Percentiles rank a stretch among this genome's conserved stretches.
These are phyloP conservation scores for Clonostachys solani DNA, from an alignment of 2,329 filamentous ascomycete genomes.

Conservation along the genomic window DNA sequence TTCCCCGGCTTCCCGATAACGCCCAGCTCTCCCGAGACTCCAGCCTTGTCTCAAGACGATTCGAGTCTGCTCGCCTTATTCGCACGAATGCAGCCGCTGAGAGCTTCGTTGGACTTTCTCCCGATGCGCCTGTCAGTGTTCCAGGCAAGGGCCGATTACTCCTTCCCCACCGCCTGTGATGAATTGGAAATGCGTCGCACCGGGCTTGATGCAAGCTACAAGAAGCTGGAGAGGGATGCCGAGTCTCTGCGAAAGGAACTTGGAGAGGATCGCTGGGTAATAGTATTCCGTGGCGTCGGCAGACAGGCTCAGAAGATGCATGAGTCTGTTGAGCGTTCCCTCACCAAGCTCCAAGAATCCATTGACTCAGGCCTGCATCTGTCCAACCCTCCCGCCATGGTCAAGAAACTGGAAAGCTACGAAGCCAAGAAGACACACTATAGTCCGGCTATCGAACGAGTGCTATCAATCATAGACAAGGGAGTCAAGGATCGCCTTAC, in stretches of 20 bases:
- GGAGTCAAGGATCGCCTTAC: slow-evolving; percentile 95
- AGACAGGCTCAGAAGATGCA: slow-evolving; percentile 95
- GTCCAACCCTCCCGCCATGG: slow-evolving; percentile 64
- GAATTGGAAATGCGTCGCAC: slow-evolving; percentile 75
- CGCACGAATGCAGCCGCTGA: slow-evolving; percentile 89
- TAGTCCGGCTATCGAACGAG: slow-evolving; percentile 85
- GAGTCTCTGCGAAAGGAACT: slow-evolving; percentile 86
- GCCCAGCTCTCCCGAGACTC: slow-evolving; percentile 51
- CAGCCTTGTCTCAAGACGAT: slow-evolving; percentile 68
- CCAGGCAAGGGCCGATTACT: slow-evolving; percentile 66
- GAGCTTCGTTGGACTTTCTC: slow-evolving; percentile 90
- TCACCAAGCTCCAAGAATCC: slow-evolving; percentile 75
- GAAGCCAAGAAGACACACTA: slow-evolving; percentile 95
- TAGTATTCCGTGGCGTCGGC: slow-evolving; percentile 91
- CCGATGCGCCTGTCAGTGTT: slow-evolving; percentile 93
- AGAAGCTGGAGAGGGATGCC: slow-evolving; percentile 83
- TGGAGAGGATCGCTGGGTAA: slow-evolving; percentile 92
- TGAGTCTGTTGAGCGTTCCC: slow-evolving; percentile 86
- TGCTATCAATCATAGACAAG: slow-evolving; percentile 88
- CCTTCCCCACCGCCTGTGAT: slow-evolving; percentile 87
- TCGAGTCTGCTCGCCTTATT: slow-evolving; percentile 86
- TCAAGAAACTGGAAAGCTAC: slow-evolving; percentile 87
- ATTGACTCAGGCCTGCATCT: slow-evolving; percentile 72
- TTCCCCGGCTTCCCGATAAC: slow-evolving; percentile 60
- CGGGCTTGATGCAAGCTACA: slow-evolving; percentile 79